Evolutionary conservation across 192 early-diverging fungal species (phyloP).

Genomic region (Mortierella antarctica): DNA sequence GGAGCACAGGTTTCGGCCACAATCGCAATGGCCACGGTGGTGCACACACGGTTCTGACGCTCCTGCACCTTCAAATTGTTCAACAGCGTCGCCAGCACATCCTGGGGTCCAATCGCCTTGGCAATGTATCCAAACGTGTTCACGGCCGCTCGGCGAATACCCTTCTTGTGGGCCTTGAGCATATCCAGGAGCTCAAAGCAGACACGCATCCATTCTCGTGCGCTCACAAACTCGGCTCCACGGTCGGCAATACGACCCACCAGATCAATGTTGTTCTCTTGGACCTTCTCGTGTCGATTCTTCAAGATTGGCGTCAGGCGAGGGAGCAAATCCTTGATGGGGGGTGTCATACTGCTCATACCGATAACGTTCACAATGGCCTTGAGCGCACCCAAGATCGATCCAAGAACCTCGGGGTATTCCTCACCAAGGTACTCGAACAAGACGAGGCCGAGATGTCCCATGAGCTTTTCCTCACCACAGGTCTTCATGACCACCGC

Average conservation of each 20-base stretch:
- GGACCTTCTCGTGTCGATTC: conserved; percentile 82
- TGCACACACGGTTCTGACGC: conserved; percentile 99
- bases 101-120: conserved; percentile 98
- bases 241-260: conserved; percentile 99
- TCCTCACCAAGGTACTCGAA: conserved; percentile 99
- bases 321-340: conserved; percentile 96
- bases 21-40: conserved; percentile 93
- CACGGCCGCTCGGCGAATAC: conserved; percentile 95
- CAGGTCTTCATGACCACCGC: conserved; percentile 94
- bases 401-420: conserved; percentile 98
- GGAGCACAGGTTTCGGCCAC: conserved; percentile 95
- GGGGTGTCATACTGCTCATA: conserved; percentile 98
- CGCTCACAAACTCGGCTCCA: conserved; percentile 94
- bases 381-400: conserved; percentile 91
- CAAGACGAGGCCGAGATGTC: conserved; percentile 89
- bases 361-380: conserved; percentile 98
- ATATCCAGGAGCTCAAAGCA: conserved; percentile 98
- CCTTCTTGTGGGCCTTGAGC: conserved; percentile 95
- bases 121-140: conserved; percentile 99
- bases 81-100: conserved; percentile 96
- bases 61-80: conserved; percentile 99
- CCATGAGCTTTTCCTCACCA: conserved; percentile 96
- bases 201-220: conserved; percentile 99
- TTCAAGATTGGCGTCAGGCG: conserved; percentile 98
- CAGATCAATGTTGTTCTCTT: conserved; percentile 80